Conservation (phyloP, 2,329 filamentous ascomycete species). For the Colletotrichum liriopes region DNA sequence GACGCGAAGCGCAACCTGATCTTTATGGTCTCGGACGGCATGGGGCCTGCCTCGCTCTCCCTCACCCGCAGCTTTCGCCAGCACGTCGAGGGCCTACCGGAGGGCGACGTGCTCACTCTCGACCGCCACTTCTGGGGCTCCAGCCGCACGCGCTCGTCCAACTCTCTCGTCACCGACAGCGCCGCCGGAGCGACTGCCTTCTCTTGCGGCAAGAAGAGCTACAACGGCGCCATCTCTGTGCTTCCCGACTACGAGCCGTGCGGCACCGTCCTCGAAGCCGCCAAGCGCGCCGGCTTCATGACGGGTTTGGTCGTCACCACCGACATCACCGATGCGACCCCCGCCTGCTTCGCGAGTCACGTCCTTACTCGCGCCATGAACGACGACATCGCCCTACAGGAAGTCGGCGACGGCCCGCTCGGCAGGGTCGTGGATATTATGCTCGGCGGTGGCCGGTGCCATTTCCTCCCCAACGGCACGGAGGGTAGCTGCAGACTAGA, state of each 20-base stretch:
- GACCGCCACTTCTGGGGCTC: conserved; percentile 93
- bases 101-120: conserved; percentile 82
- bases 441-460: conserved; percentile 92
- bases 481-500: conserved; percentile 87
- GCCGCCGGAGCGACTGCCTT: conserved; percentile 98
- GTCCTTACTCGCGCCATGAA: conserved; percentile 85
- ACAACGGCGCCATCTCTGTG: conserved; percentile 96
- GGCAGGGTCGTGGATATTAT: conserved; percentile 93
- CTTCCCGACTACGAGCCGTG: conserved; percentile 89
- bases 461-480: conserved; percentile 89
- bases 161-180: conserved; percentile 91
- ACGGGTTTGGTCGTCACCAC: conserved; percentile 97
- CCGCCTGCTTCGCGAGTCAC: conserved; percentile 94
- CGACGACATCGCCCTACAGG: conserved; percentile 92
- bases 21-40: conserved; percentile 99
- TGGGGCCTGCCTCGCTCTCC: conserved; percentile 93
- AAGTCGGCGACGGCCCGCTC: conserved; percentile 89
- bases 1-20: conserved; percentile 87
- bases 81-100: conserved; percentile 79
- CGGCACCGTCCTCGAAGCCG: conserved; percentile 93
- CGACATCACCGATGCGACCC: conserved; percentile 94
- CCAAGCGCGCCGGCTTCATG: conserved; percentile 90
- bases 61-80: conserved; percentile 92
- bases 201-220: conserved; percentile 92
- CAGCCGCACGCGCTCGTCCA: conserved; percentile 87